phyloP scores from a whole-genome alignment of 2,329 filamentous ascomycete genomes.

The Apiospora marii region DNA sequence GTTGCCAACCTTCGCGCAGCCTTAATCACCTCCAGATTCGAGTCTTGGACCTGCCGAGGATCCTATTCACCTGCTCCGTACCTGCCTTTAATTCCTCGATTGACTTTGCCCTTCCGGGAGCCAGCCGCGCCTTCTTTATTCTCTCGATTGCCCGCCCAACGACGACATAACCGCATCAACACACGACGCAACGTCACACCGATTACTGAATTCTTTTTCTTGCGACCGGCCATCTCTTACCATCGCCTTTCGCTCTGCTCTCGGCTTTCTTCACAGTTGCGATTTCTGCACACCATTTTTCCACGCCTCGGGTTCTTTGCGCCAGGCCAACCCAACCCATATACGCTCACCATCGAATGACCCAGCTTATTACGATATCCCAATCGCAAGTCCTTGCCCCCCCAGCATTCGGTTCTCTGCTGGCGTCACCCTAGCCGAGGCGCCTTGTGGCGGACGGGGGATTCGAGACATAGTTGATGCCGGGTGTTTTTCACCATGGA shows the following conservation, averaged over 20 bases:
- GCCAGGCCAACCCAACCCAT: background rate
- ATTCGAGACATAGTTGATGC: conserved; percentile 51
- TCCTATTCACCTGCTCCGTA: background rate
- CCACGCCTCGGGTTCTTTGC: background rate
- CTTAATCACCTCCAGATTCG: background rate
- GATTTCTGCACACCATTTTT: background rate
- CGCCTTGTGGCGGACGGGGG: conserved; percentile 44
- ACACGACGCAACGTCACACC: background rate
- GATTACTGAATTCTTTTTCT: background rate
- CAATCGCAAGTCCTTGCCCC: conserved; percentile 10
- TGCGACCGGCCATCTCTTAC: background rate
- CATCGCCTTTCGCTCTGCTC: background rate
- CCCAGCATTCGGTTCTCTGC: conserved; percentile 27
- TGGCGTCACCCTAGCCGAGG: conserved; percentile 34
- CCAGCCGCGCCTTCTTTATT: background rate
- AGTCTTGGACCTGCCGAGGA: background rate
- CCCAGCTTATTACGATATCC: background rate
- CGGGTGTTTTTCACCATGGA: conserved; percentile 62
- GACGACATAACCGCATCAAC: conserved; percentile 11
- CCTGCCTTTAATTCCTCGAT: conserved; percentile 6
- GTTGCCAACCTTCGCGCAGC: background rate
- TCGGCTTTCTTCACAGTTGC: background rate
- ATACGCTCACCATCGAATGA: background rate
- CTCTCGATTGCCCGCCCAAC: conserved; percentile 5
- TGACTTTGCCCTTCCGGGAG: background rate